A percentile compares a stretch with the other conserved stretches of the same genome.
Conservation (phyloP, 2,329 filamentous ascomycete genomes). For the Phyllosticta capitalensis region DNA sequence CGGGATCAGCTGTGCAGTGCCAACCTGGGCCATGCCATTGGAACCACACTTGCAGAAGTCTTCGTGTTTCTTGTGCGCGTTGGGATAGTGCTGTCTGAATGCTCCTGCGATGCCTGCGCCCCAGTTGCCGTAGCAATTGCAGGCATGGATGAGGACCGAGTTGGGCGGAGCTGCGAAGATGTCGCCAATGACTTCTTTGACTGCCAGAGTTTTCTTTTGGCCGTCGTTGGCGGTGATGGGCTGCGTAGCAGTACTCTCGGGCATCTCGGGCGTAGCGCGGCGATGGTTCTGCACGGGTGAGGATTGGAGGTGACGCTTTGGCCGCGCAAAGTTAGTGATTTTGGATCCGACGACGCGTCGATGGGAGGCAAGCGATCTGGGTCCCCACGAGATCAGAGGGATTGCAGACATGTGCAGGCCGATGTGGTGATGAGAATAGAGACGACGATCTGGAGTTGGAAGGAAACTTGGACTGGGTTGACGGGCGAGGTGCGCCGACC, state of each 20-base stretch:
- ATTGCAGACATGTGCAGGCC: neutral
- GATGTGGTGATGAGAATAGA: neutral
- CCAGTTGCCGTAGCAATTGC: constrained; percentile 50
- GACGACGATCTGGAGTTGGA: no score
- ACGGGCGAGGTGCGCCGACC: neutral
- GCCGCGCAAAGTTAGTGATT: neutral
- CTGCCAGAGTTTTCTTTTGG: neutral
- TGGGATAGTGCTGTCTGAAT: constrained; percentile 43
- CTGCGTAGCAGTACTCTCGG: neutral
- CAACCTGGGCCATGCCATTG: constrained; percentile 24
- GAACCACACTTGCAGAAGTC: constrained; percentile 34
- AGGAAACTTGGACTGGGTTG: no score
- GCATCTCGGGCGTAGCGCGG: neutral
- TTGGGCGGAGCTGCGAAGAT: constrained; percentile 44
- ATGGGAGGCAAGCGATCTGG: neutral
- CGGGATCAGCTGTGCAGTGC: constrained; percentile 45
- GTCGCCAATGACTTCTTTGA: constrained; percentile 30
- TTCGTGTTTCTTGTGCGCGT: constrained; percentile 40
- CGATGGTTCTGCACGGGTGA: neutral
- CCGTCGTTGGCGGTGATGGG: neutral
- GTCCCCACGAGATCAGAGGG: neutral
- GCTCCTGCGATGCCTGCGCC: constrained; percentile 47
- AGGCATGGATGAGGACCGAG: constrained; percentile 48
- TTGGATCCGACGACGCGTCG: neutral
- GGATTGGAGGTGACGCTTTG: neutral